Conservation (phyloP, 1,139 yeast genomes). For the Kurtzmaniella quercitrusa region DNA sequence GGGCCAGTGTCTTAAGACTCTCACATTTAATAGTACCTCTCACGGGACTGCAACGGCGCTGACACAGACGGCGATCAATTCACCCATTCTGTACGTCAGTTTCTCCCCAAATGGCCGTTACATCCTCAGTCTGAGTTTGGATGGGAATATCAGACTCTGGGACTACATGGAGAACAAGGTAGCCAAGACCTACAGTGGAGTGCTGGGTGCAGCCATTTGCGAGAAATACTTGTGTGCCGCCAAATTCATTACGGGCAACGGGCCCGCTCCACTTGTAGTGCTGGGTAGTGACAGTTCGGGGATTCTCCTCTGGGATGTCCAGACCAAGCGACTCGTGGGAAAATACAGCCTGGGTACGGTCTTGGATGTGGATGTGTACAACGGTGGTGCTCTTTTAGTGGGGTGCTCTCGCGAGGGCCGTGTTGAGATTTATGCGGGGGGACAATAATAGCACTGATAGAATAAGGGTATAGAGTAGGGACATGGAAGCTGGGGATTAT, state of each 20-base stretch:
- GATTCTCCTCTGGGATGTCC: slow-evolving; percentile 72
- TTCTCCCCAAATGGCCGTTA: slow-evolving; percentile 83
- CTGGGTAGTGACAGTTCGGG: slow-evolving; percentile 67
- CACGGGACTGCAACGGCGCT: slow-evolving; percentile 59
- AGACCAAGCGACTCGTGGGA: slow-evolving; percentile 51
- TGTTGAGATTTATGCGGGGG: slow-evolving; percentile 18
- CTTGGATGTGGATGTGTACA: slow-evolving; percentile 41
- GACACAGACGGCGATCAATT: slow-evolving; percentile 41
- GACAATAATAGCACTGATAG: too few species aligned
- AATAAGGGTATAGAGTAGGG: too few species aligned
- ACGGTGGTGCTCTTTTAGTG: slow-evolving; percentile 35
- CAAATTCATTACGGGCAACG: slow-evolving; percentile 35
- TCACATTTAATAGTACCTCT: slow-evolving; percentile 66
- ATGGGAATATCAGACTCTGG: slow-evolving; percentile 77
- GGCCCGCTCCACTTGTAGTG: slow-evolving; percentile 38
- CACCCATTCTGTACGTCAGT: slow-evolving; percentile 70
- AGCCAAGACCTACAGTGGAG: slow-evolving; percentile 63
- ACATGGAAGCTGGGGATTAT: too few species aligned
- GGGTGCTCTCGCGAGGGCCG: slow-evolving; percentile 29
- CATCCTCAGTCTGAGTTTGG: slow-evolving; percentile 74
- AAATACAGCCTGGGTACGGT: slow-evolving; percentile 39
- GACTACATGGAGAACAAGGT: slow-evolving; percentile 76
- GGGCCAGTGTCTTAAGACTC: slow-evolving; percentile 88
- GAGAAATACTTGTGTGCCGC: slow-evolving; percentile 48
- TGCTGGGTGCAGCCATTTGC: slow-evolving; percentile 28